Evolutionary conservation across 176 grass and related monocot species (phyloP), one percentile per base, ranked within the genome.

Genomic region (Poa annua): DNA sequence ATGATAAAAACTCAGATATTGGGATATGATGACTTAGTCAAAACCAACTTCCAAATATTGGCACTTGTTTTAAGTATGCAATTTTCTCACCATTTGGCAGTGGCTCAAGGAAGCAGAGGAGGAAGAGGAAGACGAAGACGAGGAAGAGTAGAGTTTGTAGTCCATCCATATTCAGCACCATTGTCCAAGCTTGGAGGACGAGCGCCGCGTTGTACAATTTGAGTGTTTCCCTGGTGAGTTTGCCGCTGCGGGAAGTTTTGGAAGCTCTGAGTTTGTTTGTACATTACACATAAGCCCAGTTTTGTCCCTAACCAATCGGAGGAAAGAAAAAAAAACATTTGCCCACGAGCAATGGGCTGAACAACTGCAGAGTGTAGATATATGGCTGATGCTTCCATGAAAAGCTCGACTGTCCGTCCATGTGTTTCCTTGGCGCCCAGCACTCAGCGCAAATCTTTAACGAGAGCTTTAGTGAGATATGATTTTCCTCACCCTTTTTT

Each of bases 31-130:
- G 39, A 41, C 39, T 41, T 42, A 76, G 13, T 1, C 74, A 17
- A 44, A 35, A 33, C 41, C 6, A 72, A 51, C 22, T 44, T 50
- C 60, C 24, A 19, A 48, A 35, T 19, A 80, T 67, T 3, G 24
- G 25, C 2, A 71, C 11, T 0, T n/a, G 16, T 8, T 42, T 80
- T 71, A 53, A 53, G 13, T 44, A 47, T 74, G 14, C 49, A 38
- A 44, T 10, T 44, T 44, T 10, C 41, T 44, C 39, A 8, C 39
- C 7, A 68, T 67, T 36, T 41, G 15, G 49, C 81, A 93, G 91
- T 97, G 89, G 94, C 94, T 97, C 6, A 93, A 89, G 74, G 81
- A 91, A 81, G 91, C 94, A 63, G 76, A 92, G 61, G 94, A 93
- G 85, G 93, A 96, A 61, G 90, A 93, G 0, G 88, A 89, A 14